These are phyloP conservation scores for Artemisia annua DNA, from an alignment of 129 eudicot genomes.

Conservation along the genomic window DNA sequence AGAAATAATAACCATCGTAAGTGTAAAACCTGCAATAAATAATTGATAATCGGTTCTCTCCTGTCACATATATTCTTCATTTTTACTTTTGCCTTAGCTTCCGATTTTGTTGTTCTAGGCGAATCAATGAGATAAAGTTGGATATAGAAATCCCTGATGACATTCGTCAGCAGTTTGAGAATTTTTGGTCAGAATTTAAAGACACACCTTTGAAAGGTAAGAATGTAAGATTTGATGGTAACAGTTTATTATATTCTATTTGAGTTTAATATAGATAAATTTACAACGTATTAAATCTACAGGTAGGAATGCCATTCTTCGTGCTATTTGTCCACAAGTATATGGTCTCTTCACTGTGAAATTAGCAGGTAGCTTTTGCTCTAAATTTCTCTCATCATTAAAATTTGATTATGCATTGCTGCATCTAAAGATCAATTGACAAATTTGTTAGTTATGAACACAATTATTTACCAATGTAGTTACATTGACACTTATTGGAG, in stretches of 20 bases:
- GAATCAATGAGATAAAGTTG: constrained; percentile 75
- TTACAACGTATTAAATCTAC: constrained; percentile 3
- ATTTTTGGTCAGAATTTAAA: constrained; percentile 76
- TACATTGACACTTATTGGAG: constrained; percentile 94
- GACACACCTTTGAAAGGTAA: constrained; percentile 83
- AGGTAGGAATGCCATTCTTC: constrained; percentile 93
- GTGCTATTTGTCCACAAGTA: constrained; percentile 90
- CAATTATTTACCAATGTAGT: constrained; percentile 46
- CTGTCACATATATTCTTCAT: too few species aligned
- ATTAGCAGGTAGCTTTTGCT: constrained; percentile 69
- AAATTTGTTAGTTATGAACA: neutral
- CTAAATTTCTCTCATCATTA: constrained; percentile 9
- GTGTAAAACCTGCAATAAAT: too few species aligned
- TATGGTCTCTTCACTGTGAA: constrained; percentile 97
- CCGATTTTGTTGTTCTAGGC: constrained; percentile 35
- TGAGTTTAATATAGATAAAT: constrained; percentile 21
- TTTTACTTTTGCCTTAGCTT: neutral
- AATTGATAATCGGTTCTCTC: too few species aligned
- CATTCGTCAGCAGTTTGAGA: constrained; percentile 47
- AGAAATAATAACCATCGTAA: too few species aligned
- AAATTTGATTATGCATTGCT: constrained; percentile 9
- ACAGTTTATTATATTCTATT: constrained; percentile 5
- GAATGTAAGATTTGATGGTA: constrained; percentile 7
- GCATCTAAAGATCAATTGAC: neutral
- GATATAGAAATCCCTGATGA: constrained; percentile 84